Base-by-base conservation (phyloP, 768 basidiomycete species). In the Lactarius akahatsu region DNA sequence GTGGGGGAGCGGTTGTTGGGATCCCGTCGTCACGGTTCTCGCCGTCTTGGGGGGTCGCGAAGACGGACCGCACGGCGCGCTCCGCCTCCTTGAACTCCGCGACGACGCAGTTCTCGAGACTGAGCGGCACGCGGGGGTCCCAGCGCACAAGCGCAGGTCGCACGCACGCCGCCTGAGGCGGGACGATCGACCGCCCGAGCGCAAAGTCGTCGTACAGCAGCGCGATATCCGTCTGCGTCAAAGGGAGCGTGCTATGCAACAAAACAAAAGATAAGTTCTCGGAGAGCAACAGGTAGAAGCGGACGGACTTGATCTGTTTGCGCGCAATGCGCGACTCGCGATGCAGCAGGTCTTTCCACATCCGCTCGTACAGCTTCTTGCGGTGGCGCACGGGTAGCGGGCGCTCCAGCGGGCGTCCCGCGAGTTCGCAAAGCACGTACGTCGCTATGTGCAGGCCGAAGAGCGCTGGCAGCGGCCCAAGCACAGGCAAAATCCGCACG, bases 391-490 rank as follows among this genome's bases (percentile, higher is more conserved):
- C 86, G 7, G 94, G 87, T 2, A 96, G 79, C 3, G 94, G 92
- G 70, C 96, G 91, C 54, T 78, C 74, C 61, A 97, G 89, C 0
- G 92, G 90, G 73, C 92, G 92, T 5, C 85, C 90, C 1, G 94
- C 92, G 59, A 98, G 78, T 63, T 89, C 89, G 74, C 91, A 92
- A 7, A 96, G 78, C 64, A 99, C 86, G 73, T 92, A 98, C 0
- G 93, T 92, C 23, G 92, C 91, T 45, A 90, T 88, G 70, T 96
- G 84, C 67, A 98, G 82, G 18, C 96, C 97, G 74, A 99, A 98
- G 65, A 96, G 86, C 2, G 91, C 85, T 0, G 95, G 96, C 9
- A 97, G 77, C 0, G 95, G 91, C 9, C 91, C 94, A 3, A 98
- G 82, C 5, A 98, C 96, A 34, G 96, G 96, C 13, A 98, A 75